A percentile compares a stretch with the other conserved stretches of the same genome.
These are phyloP conservation scores for Penicillium bialowiezense DNA, from an alignment of 495 filamentous ascomycete species.

Conservation along the genomic window DNA sequence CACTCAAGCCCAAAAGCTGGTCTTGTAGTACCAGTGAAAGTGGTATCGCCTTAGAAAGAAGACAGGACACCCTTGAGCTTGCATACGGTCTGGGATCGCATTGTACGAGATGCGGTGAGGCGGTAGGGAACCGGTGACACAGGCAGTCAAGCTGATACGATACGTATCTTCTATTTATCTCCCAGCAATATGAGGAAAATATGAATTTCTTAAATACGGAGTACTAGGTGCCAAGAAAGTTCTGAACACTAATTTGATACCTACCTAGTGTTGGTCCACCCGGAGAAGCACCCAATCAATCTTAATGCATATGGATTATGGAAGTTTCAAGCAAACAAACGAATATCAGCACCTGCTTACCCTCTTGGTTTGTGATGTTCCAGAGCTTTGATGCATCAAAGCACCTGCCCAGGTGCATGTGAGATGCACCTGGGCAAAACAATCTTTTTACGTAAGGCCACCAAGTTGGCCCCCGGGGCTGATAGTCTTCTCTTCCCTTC, in stretches of 20 bases:
- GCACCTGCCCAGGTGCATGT: too few relatives aligned
- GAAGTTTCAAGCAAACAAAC: constrained; percentile 3
- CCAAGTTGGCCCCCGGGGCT: constrained; percentile 1
- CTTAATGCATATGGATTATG: constrained; percentile 3
- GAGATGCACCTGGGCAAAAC: not conserved
- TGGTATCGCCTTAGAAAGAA: constrained; percentile 16
- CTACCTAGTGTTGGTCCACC: too few relatives aligned
- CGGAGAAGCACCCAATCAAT: not conserved
- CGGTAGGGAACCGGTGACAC: constrained; percentile 13
- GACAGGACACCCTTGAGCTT: constrained; percentile 20
- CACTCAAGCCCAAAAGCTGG: constrained; percentile 12
- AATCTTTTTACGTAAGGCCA: not conserved
- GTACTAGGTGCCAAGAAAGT: too few relatives aligned
- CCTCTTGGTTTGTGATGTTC: not conserved
- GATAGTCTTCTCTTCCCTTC: constrained; percentile 1
- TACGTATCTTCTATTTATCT: too few relatives aligned
- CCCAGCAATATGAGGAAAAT: too few relatives aligned
- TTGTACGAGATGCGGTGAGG: constrained; percentile 18
- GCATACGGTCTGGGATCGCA: constrained; percentile 20
- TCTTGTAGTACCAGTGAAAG: constrained; percentile 16
- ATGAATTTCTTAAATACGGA: too few relatives aligned
- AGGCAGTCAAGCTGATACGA: constrained; percentile 14
- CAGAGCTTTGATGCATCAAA: constrained; percentile 1
- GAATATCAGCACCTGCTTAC: constrained; percentile 1
- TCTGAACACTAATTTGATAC: too few relatives aligned